Conservation (phyloP, 441 rosid species). For the Hura crepitans region DNA sequence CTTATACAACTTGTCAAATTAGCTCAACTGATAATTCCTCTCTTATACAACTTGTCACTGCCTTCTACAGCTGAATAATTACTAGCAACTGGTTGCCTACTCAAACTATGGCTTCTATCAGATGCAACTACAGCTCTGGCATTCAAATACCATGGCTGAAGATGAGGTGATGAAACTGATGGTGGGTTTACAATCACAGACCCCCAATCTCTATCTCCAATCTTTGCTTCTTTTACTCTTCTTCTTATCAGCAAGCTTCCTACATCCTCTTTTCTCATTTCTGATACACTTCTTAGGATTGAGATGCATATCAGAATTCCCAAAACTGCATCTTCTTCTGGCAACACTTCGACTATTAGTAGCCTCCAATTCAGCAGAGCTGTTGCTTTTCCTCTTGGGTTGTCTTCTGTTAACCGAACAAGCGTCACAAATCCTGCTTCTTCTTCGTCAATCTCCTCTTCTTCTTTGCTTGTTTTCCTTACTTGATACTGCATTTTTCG, state of each 20-base stretch:
- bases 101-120: constrained; percentile 28
- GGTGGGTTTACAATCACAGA: constrained; percentile 49
- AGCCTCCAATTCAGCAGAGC: constrained; percentile 83
- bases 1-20: constrained; percentile 66
- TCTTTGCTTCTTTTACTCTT: constrained; percentile 61
- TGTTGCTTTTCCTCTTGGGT: constrained; percentile 61
- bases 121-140: constrained; percentile 40
- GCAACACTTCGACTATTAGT: constrained; percentile 48
- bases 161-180: constrained; percentile 32
- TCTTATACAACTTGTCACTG: constrained; percentile 62
- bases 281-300: constrained; percentile 59
- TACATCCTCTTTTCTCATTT: constrained; percentile 55
- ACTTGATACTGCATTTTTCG: constrained; percentile 55
- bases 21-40: constrained; percentile 57
- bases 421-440: constrained; percentile 55
- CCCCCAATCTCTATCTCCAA: constrained; percentile 72
- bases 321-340: constrained; percentile 74
- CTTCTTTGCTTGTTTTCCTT: constrained; percentile 5
- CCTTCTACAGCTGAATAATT: constrained; percentile 61
- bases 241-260: constrained; percentile 59
- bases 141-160: constrained; percentile 74
- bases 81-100: constrained; percentile 41
- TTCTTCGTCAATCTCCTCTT: constrained; percentile 28
- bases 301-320: constrained; percentile 57
- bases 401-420: constrained; percentile 53